Conservation (phyloP, 169 alveolate genomes). For the Neospora caninum region DNA sequence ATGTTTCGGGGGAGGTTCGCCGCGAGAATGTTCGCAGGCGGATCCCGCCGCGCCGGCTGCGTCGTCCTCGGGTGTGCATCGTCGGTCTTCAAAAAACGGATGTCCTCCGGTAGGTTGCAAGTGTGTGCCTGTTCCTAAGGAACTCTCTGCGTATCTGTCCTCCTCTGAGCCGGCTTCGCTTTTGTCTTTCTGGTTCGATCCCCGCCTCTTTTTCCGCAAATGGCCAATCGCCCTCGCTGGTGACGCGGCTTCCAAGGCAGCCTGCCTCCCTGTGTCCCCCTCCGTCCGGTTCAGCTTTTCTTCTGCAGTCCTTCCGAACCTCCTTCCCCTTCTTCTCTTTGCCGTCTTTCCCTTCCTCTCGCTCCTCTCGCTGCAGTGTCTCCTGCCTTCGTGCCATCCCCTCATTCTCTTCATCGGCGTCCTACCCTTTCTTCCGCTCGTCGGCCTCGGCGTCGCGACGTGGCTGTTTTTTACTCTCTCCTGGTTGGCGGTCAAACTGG, state of each 20-base stretch:
- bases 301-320: not conserved
- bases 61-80: not conserved
- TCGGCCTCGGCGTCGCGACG: not conserved
- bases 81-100: not conserved
- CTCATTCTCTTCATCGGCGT: not conserved
- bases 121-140: not conserved
- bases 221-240: not conserved
- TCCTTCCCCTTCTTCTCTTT: not conserved
- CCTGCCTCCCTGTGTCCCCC: not conserved
- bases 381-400: not conserved
- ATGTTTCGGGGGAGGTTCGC: too few relatives aligned
- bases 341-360: constrained; percentile 1
- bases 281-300: not conserved
- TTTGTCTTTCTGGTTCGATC: not conserved
- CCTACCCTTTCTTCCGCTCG: not conserved
- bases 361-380: not conserved
- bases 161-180: not conserved
- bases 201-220: not conserved
- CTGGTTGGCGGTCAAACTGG: not conserved
- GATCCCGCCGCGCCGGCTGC: not conserved
- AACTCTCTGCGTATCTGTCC: not conserved
- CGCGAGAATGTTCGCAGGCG: too few relatives aligned
- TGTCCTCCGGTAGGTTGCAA: not conserved
- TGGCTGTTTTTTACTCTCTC: not conserved
- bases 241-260: not conserved